Percentiles rank a stretch among this genome's conserved stretches.
These are phyloP conservation scores for Kockiozyma suomiensis DNA, from an alignment of 805 yeast species.

Conservation along the genomic window DNA sequence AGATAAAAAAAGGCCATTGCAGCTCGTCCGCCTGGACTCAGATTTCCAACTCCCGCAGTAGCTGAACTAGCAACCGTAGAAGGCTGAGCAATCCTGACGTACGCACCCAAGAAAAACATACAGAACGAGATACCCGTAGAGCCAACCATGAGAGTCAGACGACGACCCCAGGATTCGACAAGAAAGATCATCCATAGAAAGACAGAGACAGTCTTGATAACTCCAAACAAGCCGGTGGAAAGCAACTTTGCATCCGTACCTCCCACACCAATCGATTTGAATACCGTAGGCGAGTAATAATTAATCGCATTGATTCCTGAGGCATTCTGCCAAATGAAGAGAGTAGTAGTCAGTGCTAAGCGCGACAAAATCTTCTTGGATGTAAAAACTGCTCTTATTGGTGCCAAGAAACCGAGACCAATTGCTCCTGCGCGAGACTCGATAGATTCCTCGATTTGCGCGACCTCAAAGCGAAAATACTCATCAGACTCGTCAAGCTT, in stretches of 20 bases:
- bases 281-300: slow-evolving; percentile 57
- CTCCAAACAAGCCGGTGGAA: slow-evolving; percentile 58
- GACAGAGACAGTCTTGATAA: slow-evolving; percentile 43
- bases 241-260: slow-evolving; percentile 52
- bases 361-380: slow-evolving; percentile 7
- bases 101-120: slow-evolving; percentile 24
- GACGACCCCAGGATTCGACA: slow-evolving; percentile 25
- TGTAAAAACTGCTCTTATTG: slow-evolving; percentile 10
- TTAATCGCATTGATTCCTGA: slow-evolving; percentile 38
- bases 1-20: slow-evolving; percentile 26
- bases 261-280: slow-evolving; percentile 52
- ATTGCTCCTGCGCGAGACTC: slow-evolving; percentile 18
- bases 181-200: slow-evolving; percentile 22
- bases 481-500: slow-evolving; percentile 46
- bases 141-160: slow-evolving; percentile 20
- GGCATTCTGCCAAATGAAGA: slow-evolving; percentile 27
- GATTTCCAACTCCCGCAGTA: background rate
- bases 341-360: slow-evolving; percentile 9
- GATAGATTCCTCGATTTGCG: slow-evolving; percentile 29
- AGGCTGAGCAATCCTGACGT: slow-evolving; percentile 21
- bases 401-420: slow-evolving; percentile 27
- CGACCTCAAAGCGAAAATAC: slow-evolving; percentile 49
- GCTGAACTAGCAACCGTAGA: background rate
- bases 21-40: slow-evolving; percentile 19
- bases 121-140: slow-evolving; percentile 17